Conservation (phyloP, 805 yeast species). For the Ogataea neopini region DNA sequence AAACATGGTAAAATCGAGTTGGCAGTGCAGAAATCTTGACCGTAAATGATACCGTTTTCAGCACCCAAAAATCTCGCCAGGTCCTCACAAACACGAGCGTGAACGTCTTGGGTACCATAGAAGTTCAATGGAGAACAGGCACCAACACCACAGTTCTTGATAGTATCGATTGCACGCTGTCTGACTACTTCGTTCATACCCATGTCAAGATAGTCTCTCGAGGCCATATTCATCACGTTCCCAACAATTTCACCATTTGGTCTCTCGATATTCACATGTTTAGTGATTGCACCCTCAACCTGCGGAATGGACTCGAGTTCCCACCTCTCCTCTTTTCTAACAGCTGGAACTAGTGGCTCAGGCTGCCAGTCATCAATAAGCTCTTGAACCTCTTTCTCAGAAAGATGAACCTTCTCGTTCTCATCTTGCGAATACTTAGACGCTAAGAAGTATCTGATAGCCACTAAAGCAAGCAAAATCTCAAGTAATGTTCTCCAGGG, state of each 20-base stretch:
- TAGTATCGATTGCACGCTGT: conserved; percentile 54
- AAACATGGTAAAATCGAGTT: conserved; percentile 91
- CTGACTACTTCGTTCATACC: conserved; percentile 48
- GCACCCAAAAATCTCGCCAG: conserved; percentile 74
- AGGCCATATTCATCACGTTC: conserved; percentile 63
- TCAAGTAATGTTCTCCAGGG: conserved; percentile 89
- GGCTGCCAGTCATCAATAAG: conserved; percentile 92
- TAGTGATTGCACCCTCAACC: conserved; percentile 54
- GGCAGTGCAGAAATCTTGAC: conserved; percentile 88
- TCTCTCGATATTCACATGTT: conserved; percentile 34
- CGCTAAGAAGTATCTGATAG: conserved; percentile 77
- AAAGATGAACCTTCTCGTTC: conserved; percentile 63
- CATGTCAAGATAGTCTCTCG: conserved; percentile 70
- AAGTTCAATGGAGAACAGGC: conserved; percentile 99
- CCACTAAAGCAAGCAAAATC: conserved; percentile 72
- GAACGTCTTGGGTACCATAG: conserved; percentile 93
- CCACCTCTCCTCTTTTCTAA: conserved; percentile 57
- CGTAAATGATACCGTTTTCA: conserved; percentile 80
- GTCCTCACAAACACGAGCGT: conserved; percentile 73
- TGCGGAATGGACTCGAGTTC: conserved; percentile 64
- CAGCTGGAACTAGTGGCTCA: conserved; percentile 67
- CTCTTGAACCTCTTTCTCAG: conserved; percentile 70
- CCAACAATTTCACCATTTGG: conserved; percentile 26
- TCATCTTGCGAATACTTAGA: conserved; percentile 76
- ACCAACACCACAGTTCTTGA: conserved; percentile 85